These are phyloP conservation scores for Chaetomium sp. DNA, from an alignment of 2,329 filamentous ascomycete genomes.

Conservation along the genomic window DNA sequence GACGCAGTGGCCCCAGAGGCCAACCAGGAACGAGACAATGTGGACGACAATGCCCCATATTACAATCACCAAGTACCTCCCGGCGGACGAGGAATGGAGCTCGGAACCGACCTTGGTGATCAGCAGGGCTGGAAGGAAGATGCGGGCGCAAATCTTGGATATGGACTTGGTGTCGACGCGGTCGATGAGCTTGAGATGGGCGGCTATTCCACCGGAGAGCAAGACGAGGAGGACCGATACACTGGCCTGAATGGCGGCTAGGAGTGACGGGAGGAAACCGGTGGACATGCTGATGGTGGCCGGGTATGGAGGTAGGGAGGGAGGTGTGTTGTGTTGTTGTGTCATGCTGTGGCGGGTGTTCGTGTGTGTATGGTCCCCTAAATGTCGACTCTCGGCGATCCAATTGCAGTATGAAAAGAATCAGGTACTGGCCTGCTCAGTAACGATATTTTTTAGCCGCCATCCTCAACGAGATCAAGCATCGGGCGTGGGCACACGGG, in stretches of 20 bases:
- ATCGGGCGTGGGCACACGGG: background rate
- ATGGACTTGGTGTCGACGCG: slow-evolving; percentile 44
- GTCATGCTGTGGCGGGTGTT: no score
- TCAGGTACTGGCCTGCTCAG: background rate
- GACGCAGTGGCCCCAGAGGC: slow-evolving; percentile 41
- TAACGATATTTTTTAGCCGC: background rate
- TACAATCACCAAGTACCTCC: slow-evolving; percentile 44
- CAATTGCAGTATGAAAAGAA: background rate
- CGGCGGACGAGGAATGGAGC: slow-evolving; percentile 42
- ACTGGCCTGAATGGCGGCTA: slow-evolving; percentile 51
- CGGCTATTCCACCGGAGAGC: slow-evolving; percentile 47
- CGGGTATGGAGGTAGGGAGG: background rate
- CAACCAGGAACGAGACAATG: slow-evolving; percentile 45
- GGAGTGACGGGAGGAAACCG: slow-evolving; percentile 42
- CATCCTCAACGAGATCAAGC: background rate
- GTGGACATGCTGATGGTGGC: slow-evolving; percentile 21
- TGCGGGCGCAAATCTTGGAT: slow-evolving; percentile 50
- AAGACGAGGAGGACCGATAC: slow-evolving; percentile 53
- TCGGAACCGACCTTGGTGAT: slow-evolving; percentile 50
- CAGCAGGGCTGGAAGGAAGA: slow-evolving; percentile 51
- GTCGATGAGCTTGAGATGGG: slow-evolving; percentile 44
- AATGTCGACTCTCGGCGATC: background rate
- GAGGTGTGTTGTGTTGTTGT: background rate
- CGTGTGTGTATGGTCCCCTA: background rate
- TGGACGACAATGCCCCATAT: slow-evolving; percentile 48